Evolutionary conservation across 1,284 basidiomycete genomes (phyloP), one percentile per base, ranked within the genome.

Genomic region (Ustilago curta): DNA sequence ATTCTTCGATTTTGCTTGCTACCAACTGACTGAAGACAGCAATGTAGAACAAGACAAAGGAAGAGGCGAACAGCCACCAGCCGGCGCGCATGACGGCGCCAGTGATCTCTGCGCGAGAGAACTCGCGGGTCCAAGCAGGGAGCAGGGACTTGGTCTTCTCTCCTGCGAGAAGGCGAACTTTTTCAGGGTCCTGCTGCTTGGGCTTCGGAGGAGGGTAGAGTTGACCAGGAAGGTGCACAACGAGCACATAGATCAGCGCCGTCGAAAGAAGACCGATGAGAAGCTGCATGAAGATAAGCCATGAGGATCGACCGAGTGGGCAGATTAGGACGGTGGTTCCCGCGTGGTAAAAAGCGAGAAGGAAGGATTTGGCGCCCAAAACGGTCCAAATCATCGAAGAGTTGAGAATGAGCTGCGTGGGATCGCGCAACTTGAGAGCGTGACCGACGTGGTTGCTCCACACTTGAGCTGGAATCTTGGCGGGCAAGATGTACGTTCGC

Each of bases 41-140:
- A 31, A 67, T 67, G 53, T 67, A 60, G 58, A 67, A 67, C 25
- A 67, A 53, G 40, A 67, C 49, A 18, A 67, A 67, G 16, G 64
- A 67, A 7, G 58, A 66, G 14, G 64, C 64, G 8, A 67, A 67
- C 2, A 67, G 53, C 52, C 58, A 67, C 58, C 58, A 67, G n/a
- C 40, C 63, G 8, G 63, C 63, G 14, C 63, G 51, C 39, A 59
- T 9, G 3, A 66, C 63, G 3, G 56, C 49, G 11, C 63, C 40
- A 2, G 35, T 47, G 39, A 66, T 66, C 39, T 59, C 63, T 42
- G 57, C 63, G 21, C 52, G 52, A n/a, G 51, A 50, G 52, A 55
- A 59, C 52, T 55, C 43, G 39, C 21, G 56, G 5, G 63, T 59
- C 56, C 50, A 59, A 19, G 48, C 53, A n/a, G 57, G 45, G 1